These are phyloP conservation scores for Termitomyces eurrhizus DNA, from an alignment of 768 basidiomycete genomes.

Conservation along the genomic window DNA sequence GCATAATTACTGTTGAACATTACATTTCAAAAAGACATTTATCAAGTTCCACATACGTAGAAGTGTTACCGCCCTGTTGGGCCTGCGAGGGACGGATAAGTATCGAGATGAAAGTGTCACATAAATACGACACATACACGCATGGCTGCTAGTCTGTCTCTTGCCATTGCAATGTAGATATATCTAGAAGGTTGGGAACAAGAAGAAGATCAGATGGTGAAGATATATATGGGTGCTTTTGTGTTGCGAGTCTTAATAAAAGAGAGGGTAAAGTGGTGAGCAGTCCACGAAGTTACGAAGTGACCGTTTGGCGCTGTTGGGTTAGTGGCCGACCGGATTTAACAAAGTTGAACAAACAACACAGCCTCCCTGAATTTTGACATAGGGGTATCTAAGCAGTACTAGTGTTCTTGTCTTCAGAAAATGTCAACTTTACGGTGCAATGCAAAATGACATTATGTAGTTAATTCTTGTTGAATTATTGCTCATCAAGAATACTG, in stretches of 20 bases:
- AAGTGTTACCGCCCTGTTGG: constrained; percentile 54
- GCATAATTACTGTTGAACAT: constrained; percentile 11
- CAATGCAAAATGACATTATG: neutral
- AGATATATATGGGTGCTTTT: constrained; percentile 11
- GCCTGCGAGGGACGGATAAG: constrained; percentile 38
- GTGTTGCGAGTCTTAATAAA: constrained; percentile 7
- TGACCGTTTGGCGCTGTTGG: constrained; percentile 13
- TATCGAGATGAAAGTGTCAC: constrained; percentile 1
- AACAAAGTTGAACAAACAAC: constrained; percentile 19
- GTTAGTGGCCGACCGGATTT: constrained; percentile 11
- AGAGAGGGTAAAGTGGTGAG: constrained; percentile 13
- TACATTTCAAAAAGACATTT: constrained; percentile 2
- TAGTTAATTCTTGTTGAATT: neutral
- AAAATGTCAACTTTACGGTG: neutral
- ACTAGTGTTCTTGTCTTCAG: neutral
- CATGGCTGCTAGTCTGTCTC: constrained; percentile 89
- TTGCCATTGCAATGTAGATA: constrained; percentile 54
- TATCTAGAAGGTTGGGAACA: constrained; percentile 16
- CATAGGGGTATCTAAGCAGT: neutral
- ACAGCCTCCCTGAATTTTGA: neutral
- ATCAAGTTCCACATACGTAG: constrained; percentile 36
- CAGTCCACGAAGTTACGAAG: constrained; percentile 12
- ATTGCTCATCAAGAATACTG: constrained; percentile 39
- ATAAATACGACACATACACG: constrained; percentile 46
- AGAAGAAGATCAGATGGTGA: constrained; percentile 15